Percentiles rank a stretch among this genome's conserved stretches.
phyloP scores from a whole-genome alignment of 176 grass and related monocot genomes.

The Lolium multiflorum region DNA sequence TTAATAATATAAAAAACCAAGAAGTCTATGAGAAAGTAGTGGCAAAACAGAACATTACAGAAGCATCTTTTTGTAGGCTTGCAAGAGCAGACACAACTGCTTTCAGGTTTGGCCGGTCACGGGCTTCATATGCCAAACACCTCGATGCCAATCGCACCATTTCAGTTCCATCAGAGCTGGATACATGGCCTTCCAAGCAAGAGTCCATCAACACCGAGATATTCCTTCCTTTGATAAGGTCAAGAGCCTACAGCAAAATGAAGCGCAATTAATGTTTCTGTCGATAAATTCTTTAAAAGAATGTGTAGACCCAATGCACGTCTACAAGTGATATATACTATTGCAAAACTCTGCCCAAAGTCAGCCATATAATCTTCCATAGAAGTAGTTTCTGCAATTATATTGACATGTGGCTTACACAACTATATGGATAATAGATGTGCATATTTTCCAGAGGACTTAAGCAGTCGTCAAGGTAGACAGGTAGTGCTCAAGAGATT shows the following conservation, averaged over 20 bases:
- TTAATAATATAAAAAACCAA: constrained; percentile 11
- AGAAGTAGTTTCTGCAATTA: background rate
- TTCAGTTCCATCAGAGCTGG: constrained; percentile 74
- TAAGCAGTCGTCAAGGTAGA: background rate
- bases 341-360: background rate
- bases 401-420: background rate
- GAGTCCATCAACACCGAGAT: constrained; percentile 79
- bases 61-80: constrained; percentile 77
- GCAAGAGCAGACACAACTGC: constrained; percentile 69
- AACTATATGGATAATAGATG: background rate
- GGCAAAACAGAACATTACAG: constrained; percentile 55
- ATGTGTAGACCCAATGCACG: background rate
- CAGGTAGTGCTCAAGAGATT: background rate
- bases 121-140: constrained; percentile 86
- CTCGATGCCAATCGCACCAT: constrained; percentile 75
- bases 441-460: background rate
- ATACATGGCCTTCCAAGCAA: constrained; percentile 90
- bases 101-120: constrained; percentile 75
- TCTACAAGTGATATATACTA: background rate
- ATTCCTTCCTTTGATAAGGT: constrained; percentile 78
- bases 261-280: background rate
- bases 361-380: background rate
- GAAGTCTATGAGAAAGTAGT: constrained; percentile 11
- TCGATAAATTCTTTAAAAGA: background rate
- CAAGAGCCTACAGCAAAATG: constrained; percentile 71